Evolutionary conservation across 768 basidiomycete genomes (phyloP).

Genomic region (Boletus vinaceobasis): DNA sequence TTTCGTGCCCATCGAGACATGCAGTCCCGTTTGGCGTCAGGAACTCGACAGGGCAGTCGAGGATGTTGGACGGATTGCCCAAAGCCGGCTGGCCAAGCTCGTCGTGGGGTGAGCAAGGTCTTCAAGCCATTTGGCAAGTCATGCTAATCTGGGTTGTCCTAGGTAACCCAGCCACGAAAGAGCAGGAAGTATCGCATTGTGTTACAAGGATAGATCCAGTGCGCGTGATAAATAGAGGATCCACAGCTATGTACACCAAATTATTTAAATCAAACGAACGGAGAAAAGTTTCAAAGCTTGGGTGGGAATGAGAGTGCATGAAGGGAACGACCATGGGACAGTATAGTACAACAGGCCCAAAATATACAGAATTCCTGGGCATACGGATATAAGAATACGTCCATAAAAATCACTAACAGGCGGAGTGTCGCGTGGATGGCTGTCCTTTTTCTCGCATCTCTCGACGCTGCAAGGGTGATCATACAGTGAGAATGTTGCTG

Average conservation of each 20-base stretch:
- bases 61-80: constrained; percentile 76
- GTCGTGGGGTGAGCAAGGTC: constrained; percentile 1
- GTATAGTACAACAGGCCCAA: constrained; percentile 28
- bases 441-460: constrained; percentile 28
- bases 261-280: neutral
- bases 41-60: constrained; percentile 72
- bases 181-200: constrained; percentile 6
- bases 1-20: constrained; percentile 37
- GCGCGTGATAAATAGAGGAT: neutral
- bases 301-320: constrained; percentile 4
- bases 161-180: neutral
- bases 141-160: neutral
- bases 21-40: constrained; percentile 50
- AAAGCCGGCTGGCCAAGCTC: constrained; percentile 51
- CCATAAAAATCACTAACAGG: constrained; percentile 25
- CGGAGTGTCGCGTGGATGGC: constrained; percentile 17
- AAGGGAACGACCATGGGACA: neutral
- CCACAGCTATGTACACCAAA: constrained; percentile 10
- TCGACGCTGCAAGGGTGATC: constrained; percentile 21
- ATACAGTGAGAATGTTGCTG: constrained; percentile 5
- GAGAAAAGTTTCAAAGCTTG: neutral
- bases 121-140: neutral
- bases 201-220: constrained; percentile 11
- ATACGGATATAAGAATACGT: constrained; percentile 29
- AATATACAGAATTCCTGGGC: constrained; percentile 16